Percentiles rank a stretch among this genome's conserved stretches.
These are phyloP conservation scores for Cladosporium sp. DNA, from an alignment of 2,329 filamentous ascomycete species.

Conservation along the genomic window DNA sequence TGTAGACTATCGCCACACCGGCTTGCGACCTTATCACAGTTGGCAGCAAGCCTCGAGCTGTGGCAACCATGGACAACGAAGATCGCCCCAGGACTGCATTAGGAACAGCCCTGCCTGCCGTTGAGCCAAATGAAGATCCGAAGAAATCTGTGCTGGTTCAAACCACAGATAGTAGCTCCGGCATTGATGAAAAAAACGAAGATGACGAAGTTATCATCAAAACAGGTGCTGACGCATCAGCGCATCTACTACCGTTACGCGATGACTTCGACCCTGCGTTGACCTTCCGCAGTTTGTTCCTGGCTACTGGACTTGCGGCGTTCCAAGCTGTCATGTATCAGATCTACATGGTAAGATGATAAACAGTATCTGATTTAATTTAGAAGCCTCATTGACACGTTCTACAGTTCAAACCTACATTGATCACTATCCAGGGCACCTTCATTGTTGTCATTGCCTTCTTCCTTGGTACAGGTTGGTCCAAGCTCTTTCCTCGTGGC, in stretches of 20 bases:
- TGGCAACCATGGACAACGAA: not conserved
- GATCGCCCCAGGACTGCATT: not conserved
- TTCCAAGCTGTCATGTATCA: slow-evolving; percentile 55
- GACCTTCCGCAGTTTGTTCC: slow-evolving; percentile 51
- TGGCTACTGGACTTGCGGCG: slow-evolving; percentile 47
- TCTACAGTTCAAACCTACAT: slow-evolving; percentile 51
- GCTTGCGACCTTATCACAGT: not conserved
- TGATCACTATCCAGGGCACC: slow-evolving; percentile 46
- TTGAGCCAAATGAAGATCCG: not conserved
- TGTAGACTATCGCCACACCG: not conserved
- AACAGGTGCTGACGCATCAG: slow-evolving; percentile 50
- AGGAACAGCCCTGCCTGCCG: not conserved
- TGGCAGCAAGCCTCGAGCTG: not conserved
- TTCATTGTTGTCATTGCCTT: slow-evolving; percentile 57
- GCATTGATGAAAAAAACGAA: not conserved
- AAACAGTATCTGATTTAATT: too few species aligned
- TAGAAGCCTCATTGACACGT: not conserved
- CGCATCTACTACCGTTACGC: slow-evolving; percentile 47
- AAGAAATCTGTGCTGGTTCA: not conserved
- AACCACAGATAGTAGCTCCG: not conserved
- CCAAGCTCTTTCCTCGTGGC: slow-evolving; percentile 48
- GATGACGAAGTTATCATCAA: slow-evolving; percentile 45
- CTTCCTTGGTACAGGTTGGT: slow-evolving; percentile 50
- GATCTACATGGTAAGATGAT: slow-evolving; percentile 47
- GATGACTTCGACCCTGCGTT: slow-evolving; percentile 51